These are phyloP conservation scores for Sugiyamaella castrensis DNA, from an alignment of 1,139 yeast species.

Conservation along the genomic window DNA sequence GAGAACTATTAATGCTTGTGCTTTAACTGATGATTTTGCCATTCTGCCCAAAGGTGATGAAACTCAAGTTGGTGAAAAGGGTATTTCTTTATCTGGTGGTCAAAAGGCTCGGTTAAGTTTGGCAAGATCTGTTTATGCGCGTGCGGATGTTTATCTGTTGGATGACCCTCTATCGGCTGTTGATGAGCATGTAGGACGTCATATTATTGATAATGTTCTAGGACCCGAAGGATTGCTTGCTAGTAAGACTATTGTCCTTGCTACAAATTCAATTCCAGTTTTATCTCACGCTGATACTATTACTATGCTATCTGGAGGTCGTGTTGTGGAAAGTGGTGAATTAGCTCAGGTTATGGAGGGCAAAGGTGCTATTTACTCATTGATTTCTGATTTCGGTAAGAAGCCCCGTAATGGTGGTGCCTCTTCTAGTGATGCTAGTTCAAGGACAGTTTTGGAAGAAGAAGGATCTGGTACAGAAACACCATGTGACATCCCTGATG, in stretches of 20 bases:
- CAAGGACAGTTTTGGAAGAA: conserved; percentile 19
- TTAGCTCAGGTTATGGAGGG: conserved; percentile 56
- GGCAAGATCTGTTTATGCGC: conserved; percentile 92
- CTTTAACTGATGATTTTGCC: conserved; percentile 73
- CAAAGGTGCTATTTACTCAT: conserved; percentile 53
- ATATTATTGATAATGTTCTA: conserved; percentile 70
- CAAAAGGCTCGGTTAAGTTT: conserved; percentile 92
- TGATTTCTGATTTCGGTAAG: conserved; percentile 75
- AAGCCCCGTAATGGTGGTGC: conserved; percentile 32
- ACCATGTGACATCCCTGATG: conserved; percentile 13
- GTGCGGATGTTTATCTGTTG: conserved; percentile 85
- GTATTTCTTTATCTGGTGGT: conserved; percentile 94
- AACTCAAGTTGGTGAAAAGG: conserved; percentile 95
- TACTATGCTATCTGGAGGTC: conserved; percentile 71
- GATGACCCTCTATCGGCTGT: conserved; percentile 96
- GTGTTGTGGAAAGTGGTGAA: conserved; percentile 73
- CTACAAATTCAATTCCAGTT: conserved; percentile 87
- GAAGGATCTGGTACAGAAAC: background rate
- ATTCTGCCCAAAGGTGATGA: conserved; percentile 83
- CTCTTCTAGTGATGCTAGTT: conserved; percentile 17
- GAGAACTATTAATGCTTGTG: conserved; percentile 83
- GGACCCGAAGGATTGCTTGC: conserved; percentile 79
- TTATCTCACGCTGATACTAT: conserved; percentile 73
- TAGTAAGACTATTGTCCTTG: conserved; percentile 73
- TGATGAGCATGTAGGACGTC: conserved; percentile 91